Evolutionary conservation across 1,139 yeast genomes (phyloP).

Genomic region (Blastobotrys malaysiensis): DNA sequence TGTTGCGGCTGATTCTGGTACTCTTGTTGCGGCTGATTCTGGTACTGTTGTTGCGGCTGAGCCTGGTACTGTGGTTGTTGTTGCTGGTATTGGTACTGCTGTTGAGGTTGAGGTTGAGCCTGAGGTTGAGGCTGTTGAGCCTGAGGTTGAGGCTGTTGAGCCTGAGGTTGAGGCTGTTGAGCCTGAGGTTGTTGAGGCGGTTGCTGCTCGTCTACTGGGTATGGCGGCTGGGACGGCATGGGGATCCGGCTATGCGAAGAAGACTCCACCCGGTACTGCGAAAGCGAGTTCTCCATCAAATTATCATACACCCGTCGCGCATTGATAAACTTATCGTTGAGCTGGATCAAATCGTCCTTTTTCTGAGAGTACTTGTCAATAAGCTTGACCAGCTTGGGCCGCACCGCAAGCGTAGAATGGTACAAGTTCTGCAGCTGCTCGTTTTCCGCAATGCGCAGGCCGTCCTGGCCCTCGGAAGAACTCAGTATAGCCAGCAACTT

Average conservation of each 20-base stretch:
- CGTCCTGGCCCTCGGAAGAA: conserved; percentile 35
- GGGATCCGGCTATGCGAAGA: conserved; percentile 5
- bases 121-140: not conserved
- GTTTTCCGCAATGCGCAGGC: conserved; percentile 34
- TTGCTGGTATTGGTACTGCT: not conserved
- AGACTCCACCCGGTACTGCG: conserved; percentile 23
- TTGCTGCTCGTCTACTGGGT: conserved; percentile 10
- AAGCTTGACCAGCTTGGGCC: conserved; percentile 65
- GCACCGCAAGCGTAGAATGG: conserved; percentile 62
- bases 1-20: not conserved
- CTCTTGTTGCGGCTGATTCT: too few species aligned
- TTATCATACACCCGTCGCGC: conserved; percentile 69
- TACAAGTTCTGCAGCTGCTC: conserved; percentile 52
- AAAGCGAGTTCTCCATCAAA: conserved; percentile 47
- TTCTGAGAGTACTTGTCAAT: conserved; percentile 72
- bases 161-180: conserved; percentile 9
- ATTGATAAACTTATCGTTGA: conserved; percentile 61
- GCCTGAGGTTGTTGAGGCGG: conserved; percentile 3
- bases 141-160: conserved; percentile 9
- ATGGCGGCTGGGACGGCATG: conserved; percentile 12
- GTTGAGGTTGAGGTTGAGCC: conserved; percentile 4
- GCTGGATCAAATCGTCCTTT: conserved; percentile 66
- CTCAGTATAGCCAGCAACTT: conserved; percentile 56
- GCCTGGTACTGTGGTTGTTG: too few species aligned
- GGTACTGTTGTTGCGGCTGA: not conserved